Evolutionary conservation across 768 basidiomycete species (phyloP).

Genomic region (Pisolithus albus): DNA sequence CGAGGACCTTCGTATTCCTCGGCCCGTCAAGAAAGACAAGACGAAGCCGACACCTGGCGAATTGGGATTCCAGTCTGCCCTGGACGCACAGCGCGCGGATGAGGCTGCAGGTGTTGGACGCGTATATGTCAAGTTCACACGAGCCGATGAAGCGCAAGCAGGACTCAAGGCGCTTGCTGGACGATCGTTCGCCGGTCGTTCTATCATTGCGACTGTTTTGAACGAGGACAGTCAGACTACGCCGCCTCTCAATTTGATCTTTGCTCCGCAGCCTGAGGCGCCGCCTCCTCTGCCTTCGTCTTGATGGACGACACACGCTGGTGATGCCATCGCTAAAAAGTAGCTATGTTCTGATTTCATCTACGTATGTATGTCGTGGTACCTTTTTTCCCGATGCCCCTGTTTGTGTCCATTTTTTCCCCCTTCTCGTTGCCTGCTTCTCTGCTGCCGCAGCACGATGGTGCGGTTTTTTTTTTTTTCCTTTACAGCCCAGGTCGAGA

Average conservation of each 20-base stretch:
- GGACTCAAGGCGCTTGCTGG: constrained; percentile 89
- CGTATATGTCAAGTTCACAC: constrained; percentile 85
- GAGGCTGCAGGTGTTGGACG: constrained; percentile 91
- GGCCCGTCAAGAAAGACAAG: constrained; percentile 83
- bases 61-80: constrained; percentile 48
- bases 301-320: constrained; percentile 8
- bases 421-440: background rate
- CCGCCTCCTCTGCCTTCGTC: constrained; percentile 65
- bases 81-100: constrained; percentile 67
- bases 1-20: constrained; percentile 81
- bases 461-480: background rate
- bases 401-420: background rate
- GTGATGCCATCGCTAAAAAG: constrained; percentile 4
- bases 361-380: constrained; percentile 16
- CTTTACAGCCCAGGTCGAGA: background rate
- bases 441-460: background rate
- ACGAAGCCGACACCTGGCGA: constrained; percentile 68
- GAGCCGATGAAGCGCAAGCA: constrained; percentile 51
- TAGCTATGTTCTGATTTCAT: constrained; percentile 11
- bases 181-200: constrained; percentile 77
- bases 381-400: background rate
- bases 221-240: constrained; percentile 82
- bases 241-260: constrained; percentile 74
- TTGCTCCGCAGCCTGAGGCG: constrained; percentile 77
- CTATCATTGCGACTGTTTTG: constrained; percentile 79